A percentile compares a stretch with the other conserved stretches of the same genome.
Conservation (phyloP, 164 flowering plant species). For the Nelumbo lutea region DNA sequence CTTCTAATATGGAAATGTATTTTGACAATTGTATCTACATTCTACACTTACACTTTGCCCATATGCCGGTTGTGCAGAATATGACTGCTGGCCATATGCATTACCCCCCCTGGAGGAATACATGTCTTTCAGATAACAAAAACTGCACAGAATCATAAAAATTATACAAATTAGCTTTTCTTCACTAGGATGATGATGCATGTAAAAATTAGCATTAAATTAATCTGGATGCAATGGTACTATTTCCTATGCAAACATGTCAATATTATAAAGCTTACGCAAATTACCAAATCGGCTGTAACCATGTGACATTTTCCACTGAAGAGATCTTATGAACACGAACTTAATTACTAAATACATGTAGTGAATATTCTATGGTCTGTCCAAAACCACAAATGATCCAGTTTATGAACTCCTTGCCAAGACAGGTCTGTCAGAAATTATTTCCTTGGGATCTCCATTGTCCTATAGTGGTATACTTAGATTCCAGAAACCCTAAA, state of each 20-base stretch:
- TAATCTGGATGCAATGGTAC: not conserved
- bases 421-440: no score
- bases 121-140: conserved; percentile 15
- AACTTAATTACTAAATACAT: no score
- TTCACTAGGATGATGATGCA: no score
- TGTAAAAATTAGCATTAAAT: not conserved
- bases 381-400: no score
- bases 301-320: no score
- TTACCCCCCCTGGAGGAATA: conserved; percentile 53
- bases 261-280: not conserved
- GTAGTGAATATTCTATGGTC: no score
- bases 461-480: no score
- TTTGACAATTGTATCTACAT: not conserved
- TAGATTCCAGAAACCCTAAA: no score
- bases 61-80: conserved; percentile 59
- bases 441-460: no score
- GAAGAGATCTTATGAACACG: no score
- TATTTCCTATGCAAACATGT: not conserved
- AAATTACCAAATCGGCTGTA: not conserved
- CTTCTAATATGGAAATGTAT: not conserved
- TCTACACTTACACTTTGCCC: conserved; percentile 53
- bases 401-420: no score
- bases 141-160: conserved; percentile 9
- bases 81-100: conserved; percentile 69
- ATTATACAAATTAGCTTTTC: not conserved